Evolutionary conservation across 2,329 filamentous ascomycete genomes (phyloP).

Genomic region (Pseudonectria foliicola): DNA sequence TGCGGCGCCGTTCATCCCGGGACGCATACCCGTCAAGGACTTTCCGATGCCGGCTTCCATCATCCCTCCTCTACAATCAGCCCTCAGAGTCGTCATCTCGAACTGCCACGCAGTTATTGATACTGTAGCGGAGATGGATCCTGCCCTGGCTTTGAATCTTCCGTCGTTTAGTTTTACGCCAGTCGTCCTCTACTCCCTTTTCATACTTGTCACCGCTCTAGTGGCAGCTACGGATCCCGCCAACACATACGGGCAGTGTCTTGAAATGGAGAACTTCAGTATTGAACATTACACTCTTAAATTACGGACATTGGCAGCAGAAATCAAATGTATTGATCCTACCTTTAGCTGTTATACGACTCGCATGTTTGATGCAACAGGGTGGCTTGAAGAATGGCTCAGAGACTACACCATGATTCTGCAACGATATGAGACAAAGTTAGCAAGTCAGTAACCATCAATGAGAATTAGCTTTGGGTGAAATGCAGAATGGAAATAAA

Average conservation of each 20-base stretch:
- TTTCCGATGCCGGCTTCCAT: conserved; percentile 2
- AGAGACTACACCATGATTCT: background rate
- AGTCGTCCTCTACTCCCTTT: background rate
- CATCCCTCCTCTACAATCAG: background rate
- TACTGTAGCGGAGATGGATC: background rate
- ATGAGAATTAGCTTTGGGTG: too few relatives aligned
- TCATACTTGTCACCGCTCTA: background rate
- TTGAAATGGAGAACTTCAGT: background rate
- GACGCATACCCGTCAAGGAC: conserved; percentile 8
- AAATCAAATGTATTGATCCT: background rate
- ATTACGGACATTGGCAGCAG: background rate
- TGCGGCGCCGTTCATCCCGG: conserved; percentile 10
- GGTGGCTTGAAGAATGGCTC: conserved; percentile 1
- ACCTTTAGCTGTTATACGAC: background rate
- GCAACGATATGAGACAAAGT: background rate
- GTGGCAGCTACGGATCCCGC: background rate
- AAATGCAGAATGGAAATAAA: too few relatives aligned
- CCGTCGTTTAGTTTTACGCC: background rate
- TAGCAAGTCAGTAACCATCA: too few relatives aligned
- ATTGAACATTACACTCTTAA: background rate
- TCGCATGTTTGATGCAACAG: background rate
- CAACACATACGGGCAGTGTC: background rate
- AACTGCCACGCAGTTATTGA: background rate
- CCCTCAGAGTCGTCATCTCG: background rate
- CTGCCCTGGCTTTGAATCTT: background rate